Base-by-base conservation (phyloP, 2,329 filamentous ascomycete genomes). In the Beauveria rudraprayagi region DNA sequence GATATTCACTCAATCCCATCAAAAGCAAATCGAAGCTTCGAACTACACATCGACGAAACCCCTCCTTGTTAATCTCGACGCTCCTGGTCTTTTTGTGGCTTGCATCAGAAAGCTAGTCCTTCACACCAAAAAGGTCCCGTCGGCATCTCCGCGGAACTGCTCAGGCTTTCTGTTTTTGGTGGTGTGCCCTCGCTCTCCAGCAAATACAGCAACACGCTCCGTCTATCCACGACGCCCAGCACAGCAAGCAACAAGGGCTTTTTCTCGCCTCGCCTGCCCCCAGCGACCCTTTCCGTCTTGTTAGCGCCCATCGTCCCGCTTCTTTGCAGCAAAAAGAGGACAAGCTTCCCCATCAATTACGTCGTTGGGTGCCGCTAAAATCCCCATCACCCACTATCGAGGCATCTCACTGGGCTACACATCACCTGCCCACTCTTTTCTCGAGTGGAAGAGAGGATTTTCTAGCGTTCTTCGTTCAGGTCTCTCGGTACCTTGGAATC, bases 331-430 rank as follows among this genome's bases (percentile, higher is more conserved):
- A 19, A 22, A 53, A 52, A 46, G 30, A 60, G 41, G 57, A 54
- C 47, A 54, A 59, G 56, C 56, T 40, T 34, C 48, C 26, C 50
- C 58, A 55, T 61, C 58, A 37, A 61, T 61, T 61, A 61, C 58
- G 58, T 61, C 58, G 50, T 61, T 55, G 50, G 58, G 43, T 30
- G 58, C 58, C 58, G 51, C 51, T 55, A 55, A 61, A 61, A 30
- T 54, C 51, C 51, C 58, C 48, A 22, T 52, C 58, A 61, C 43
- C 58, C 58, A 61, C 58, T 46, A 50, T 61, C 51, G 58, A 61
- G 24, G 41, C 50, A 61, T 61, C 58, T 61, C 43, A 61, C 51
- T 55, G 58, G 57, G 41, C 51, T 8, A 22, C 16, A 5, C 51
- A 48, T 19, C n/a, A n/a, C 8, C 37, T 24, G 30, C 58, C 58